These are phyloP conservation scores for Ciborinia camelliae DNA, from an alignment of 2,329 filamentous ascomycete species.

Conservation along the genomic window DNA sequence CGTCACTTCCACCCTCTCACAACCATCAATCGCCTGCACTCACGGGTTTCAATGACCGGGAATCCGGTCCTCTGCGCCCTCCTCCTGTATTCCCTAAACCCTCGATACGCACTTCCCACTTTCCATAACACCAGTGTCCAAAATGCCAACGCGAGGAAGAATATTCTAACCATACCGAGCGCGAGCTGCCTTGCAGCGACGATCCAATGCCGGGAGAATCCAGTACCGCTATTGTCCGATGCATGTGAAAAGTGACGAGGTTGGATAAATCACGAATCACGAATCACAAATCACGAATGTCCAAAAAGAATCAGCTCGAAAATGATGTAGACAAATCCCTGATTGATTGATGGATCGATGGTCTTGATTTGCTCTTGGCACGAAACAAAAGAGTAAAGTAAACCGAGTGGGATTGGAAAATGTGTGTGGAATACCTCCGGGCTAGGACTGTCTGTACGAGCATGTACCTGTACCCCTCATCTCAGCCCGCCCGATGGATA, in stretches of 20 bases:
- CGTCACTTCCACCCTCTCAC: background rate
- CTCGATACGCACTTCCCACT: background rate
- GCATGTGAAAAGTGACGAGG: background rate
- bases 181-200: background rate
- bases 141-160: background rate
- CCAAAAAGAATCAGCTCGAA: too few relatives aligned
- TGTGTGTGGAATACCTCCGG: background rate
- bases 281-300: background rate
- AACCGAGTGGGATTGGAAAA: background rate
- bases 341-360: background rate
- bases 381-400: background rate
- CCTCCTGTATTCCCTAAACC: background rate
- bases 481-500: too few relatives aligned
- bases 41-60: slow-evolving; percentile 5
- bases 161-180: background rate
- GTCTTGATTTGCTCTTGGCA: background rate
- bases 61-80: background rate
- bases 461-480: background rate
- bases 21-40: background rate
- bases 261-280: background rate
- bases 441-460: background rate
- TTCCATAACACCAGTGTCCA: background rate
- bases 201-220: too few relatives aligned
- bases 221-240: background rate
- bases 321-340: background rate